Evolutionary conservation across 2,329 filamentous ascomycete genomes (phyloP), one percentile per base, ranked within the genome.

Genomic region (Curvularia eragrostidis): DNA sequence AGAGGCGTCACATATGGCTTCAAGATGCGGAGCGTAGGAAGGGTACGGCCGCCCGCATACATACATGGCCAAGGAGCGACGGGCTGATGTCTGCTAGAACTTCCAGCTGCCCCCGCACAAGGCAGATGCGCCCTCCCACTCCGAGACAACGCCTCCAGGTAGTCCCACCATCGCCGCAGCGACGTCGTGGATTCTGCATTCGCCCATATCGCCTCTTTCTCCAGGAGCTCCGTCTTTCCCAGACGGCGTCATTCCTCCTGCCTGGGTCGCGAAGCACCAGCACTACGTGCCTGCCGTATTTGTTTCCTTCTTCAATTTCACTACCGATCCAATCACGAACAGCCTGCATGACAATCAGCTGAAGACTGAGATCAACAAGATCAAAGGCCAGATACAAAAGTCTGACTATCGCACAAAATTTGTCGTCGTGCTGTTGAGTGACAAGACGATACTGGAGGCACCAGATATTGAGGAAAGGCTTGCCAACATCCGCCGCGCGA

Each of bases 261-360:
- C 86, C 59, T 99, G 94, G 94, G 82, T 96, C 53, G 85, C 86
- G 58, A 99, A 98, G 75, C 94, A 98, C 74, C 93, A 97, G 72
- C 82, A 90, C 50, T 82, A 92, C 18, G 84, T 98, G 21, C 94
- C 94, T 1, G 90, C 91, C 60, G 84, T 91, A 24, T 89, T 91
- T 65, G 77, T 96, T 30, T 90, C 89, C 64, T 95, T 96, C 78
- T 96, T 96, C 72, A 84, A 85, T 34, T 85, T 97, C 56, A 87
- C 85, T 3, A 85, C 88, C 21, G 90, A 96, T 68, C 81, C 87
- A 0, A 89, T 86, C n/a, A 85, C 89, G 57, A 88, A 89, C 52
- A 91, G 88, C 5, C 78, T 93, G n/a, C 85, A 90, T 63, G 94
- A 98, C 74, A 95, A 95, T 73, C 88, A 91, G 71, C 83, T 97